These are phyloP conservation scores for Skeletonema costatum DNA, from an alignment of 108 stramenopile genomes.

Conservation along the genomic window DNA sequence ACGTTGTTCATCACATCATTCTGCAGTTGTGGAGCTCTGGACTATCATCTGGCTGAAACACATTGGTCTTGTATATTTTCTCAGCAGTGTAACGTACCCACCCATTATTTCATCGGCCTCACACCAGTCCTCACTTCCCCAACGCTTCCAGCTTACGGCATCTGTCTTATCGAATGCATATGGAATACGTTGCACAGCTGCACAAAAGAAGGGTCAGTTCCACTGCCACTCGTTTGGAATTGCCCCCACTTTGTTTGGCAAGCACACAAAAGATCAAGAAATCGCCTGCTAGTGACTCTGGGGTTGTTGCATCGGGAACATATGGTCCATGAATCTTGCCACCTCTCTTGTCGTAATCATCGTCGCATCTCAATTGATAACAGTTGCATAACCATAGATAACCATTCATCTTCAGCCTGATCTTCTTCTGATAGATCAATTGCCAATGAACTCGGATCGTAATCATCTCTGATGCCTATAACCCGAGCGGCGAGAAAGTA, in stretches of 20 bases:
- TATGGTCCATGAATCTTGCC: not conserved
- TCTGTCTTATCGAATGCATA: not conserved
- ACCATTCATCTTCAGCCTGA: not conserved
- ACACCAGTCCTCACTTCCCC: too few relatives aligned
- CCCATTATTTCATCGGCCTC: not conserved
- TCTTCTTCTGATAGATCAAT: not conserved
- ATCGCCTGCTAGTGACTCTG: not conserved
- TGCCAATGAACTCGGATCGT: too few relatives aligned
- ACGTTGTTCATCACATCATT: too few relatives aligned
- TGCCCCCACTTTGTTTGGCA: not conserved
- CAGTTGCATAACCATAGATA: not conserved
- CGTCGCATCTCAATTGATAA: slow-evolving; percentile 1
- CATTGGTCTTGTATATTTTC: not conserved
- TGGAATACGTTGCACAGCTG: not conserved
- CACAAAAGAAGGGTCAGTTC: not conserved
- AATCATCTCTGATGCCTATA: too few relatives aligned
- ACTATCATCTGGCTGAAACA: not conserved
- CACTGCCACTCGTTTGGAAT: not conserved
- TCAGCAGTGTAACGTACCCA: not conserved
- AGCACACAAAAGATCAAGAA: not conserved
- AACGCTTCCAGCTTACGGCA: too few relatives aligned
- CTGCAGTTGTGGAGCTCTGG: too few relatives aligned
- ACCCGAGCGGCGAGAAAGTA: too few relatives aligned
- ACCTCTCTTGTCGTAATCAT: not conserved
- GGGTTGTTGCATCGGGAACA: not conserved